phyloP scores from a whole-genome alignment of 495 filamentous ascomycete species.

The Neurospora sp. region DNA sequence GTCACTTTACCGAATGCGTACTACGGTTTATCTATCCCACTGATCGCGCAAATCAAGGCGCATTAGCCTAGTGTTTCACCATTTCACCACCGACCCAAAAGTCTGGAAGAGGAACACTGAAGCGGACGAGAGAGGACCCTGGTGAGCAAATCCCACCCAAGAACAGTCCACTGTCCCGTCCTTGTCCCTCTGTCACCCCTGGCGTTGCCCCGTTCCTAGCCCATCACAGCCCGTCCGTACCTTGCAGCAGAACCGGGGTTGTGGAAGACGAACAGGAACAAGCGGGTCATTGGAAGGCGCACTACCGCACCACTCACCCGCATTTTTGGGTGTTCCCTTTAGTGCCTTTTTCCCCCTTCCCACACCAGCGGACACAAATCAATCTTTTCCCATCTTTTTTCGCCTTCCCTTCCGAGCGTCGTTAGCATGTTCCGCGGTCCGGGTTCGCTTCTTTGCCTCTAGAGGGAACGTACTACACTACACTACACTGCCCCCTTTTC shows the following conservation, averaged over 20 bases:
- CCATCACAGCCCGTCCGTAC: background rate
- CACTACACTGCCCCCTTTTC: background rate
- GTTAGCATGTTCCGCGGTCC: background rate
- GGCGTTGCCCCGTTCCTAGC: background rate
- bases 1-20: background rate
- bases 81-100: background rate
- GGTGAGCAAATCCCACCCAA: background rate
- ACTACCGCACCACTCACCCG: background rate
- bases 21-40: background rate
- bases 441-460: background rate
- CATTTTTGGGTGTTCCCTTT: background rate
- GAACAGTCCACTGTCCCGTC: background rate
- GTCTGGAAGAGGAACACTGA: background rate
- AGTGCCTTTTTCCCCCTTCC: background rate
- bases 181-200: background rate
- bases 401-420: background rate
- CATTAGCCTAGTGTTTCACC: background rate
- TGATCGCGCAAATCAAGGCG: background rate
- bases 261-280: background rate
- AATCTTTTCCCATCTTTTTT: background rate
- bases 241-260: background rate
- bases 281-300: background rate
- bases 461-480: background rate
- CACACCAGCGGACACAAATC: background rate
- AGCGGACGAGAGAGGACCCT: background rate